phyloP scores from a whole-genome alignment of 2,329 filamentous ascomycete species.

The Shiraia sp. region DNA sequence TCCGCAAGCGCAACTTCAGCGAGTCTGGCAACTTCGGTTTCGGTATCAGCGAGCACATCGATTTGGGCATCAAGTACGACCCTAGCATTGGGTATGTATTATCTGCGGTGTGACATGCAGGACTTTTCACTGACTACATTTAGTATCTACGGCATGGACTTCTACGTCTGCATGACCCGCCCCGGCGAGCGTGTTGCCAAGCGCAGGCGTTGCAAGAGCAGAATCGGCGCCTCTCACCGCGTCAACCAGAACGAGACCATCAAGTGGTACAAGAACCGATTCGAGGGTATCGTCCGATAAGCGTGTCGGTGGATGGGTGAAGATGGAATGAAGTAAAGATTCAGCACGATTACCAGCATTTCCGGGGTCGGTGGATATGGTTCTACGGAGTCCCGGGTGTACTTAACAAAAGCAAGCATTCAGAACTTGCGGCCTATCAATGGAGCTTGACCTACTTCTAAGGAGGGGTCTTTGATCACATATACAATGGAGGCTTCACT shows the following conservation, averaged over 20 bases:
- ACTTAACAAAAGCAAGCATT: slow-evolving; percentile 47
- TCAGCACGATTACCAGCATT: slow-evolving; percentile 43
- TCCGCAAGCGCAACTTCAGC: slow-evolving; percentile 99
- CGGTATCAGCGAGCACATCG: slow-evolving; percentile 99
- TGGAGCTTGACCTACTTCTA: slow-evolving; percentile 46
- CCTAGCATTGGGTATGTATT: slow-evolving; percentile 45
- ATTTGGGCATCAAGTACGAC: slow-evolving; percentile 89
- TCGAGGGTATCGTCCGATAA: slow-evolving; percentile 99
- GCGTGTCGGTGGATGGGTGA: slow-evolving; percentile 43
- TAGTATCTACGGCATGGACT: slow-evolving; percentile 79
- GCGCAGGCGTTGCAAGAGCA: slow-evolving; percentile 86
- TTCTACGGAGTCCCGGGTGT: slow-evolving; percentile 46
- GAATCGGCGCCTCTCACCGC: slow-evolving; percentile 84
- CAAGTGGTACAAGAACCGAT: slow-evolving; percentile 96
- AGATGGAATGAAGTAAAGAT: slow-evolving; percentile 34
- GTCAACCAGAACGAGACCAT: slow-evolving; percentile 95
- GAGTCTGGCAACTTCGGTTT: slow-evolving; percentile 97
- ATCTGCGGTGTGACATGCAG: not conserved
- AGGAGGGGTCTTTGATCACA: slow-evolving; percentile 47
- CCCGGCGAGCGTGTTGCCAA: slow-evolving; percentile 97
- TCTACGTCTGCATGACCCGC: slow-evolving; percentile 99
- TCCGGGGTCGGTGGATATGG: slow-evolving; percentile 44
- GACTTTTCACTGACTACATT: slow-evolving; percentile 25
- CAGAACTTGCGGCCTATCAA: slow-evolving; percentile 51
- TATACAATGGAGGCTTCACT: slow-evolving; percentile 63